Percentiles rank a stretch among this genome's conserved stretches.
These are phyloP conservation scores for Porphyra umbilicalis DNA, from an alignment of 31 red algal species.

Conservation along the genomic window DNA sequence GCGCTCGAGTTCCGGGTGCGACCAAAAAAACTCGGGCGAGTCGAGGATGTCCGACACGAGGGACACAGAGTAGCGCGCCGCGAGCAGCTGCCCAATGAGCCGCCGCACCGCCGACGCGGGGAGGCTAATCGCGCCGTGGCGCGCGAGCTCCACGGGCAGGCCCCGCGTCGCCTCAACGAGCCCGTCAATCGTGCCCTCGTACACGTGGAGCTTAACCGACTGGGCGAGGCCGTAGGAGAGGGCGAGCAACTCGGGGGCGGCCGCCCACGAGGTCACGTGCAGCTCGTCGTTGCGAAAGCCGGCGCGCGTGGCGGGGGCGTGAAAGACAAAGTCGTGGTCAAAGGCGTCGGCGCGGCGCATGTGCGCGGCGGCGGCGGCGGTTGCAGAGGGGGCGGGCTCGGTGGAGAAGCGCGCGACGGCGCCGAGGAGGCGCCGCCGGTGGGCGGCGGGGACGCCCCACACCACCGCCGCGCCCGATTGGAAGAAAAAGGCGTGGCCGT, in stretches of 20 bases:
- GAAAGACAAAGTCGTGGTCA: slow-evolving; percentile 94
- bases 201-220: slow-evolving; percentile 76
- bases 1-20: slow-evolving; percentile 60
- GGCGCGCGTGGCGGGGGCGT: slow-evolving; percentile 8
- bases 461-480: slow-evolving; percentile 80
- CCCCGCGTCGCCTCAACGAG: slow-evolving; percentile 65
- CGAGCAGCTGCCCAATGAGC: slow-evolving; percentile 81
- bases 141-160: slow-evolving; percentile 76
- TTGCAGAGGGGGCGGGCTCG: neutral
- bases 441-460: slow-evolving; percentile 64
- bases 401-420: neutral
- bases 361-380: neutral
- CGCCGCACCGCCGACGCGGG: slow-evolving; percentile 42
- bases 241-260: slow-evolving; percentile 52
- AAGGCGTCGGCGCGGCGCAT: slow-evolving; percentile 14
- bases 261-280: slow-evolving; percentile 32
- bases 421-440: slow-evolving; percentile 30
- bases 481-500: slow-evolving; percentile 85
- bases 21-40: slow-evolving; percentile 92
- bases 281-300: slow-evolving; percentile 72
- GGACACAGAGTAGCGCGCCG: slow-evolving; percentile 75
- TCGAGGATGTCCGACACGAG: slow-evolving; percentile 93
- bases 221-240: slow-evolving; percentile 95
- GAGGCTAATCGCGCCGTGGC: slow-evolving; percentile 54
- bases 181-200: slow-evolving; percentile 72